These are phyloP conservation scores for Solidago caesia DNA, from an alignment of 129 eudicot genomes.

Conservation along the genomic window DNA sequence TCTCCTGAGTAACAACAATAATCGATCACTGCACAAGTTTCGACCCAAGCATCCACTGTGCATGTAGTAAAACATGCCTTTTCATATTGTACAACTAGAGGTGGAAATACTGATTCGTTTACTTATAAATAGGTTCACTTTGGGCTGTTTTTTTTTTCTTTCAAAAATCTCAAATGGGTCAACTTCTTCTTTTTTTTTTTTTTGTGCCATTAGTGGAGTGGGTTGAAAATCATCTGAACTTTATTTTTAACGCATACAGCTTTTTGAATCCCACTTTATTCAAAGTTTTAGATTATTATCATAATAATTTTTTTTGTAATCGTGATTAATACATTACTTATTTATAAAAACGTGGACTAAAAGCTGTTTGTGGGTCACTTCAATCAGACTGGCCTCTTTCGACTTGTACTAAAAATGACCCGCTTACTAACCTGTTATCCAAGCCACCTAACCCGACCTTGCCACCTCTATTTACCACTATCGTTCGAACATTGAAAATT, in stretches of 20 bases:
- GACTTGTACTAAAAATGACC: not conserved
- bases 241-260: not conserved
- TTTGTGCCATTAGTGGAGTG: not conserved
- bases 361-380: not conserved
- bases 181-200: no score
- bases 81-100: not conserved
- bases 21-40: constrained; percentile 19
- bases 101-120: not conserved
- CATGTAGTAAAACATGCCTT: no score
- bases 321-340: not conserved
- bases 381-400: not conserved
- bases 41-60: not conserved
- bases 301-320: not conserved
- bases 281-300: not conserved
- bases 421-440: not conserved
- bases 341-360: not conserved
- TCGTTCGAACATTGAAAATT: not conserved
- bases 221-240: not conserved
- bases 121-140: not conserved
- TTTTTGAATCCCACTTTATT: no score
- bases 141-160: not conserved
- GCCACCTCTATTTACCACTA: not conserved
- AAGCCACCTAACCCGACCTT: not conserved
- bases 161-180: not conserved
- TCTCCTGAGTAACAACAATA: not conserved